Conservation (phyloP, 2,329 filamentous ascomycete genomes). For the Coniochaeta sp. region DNA sequence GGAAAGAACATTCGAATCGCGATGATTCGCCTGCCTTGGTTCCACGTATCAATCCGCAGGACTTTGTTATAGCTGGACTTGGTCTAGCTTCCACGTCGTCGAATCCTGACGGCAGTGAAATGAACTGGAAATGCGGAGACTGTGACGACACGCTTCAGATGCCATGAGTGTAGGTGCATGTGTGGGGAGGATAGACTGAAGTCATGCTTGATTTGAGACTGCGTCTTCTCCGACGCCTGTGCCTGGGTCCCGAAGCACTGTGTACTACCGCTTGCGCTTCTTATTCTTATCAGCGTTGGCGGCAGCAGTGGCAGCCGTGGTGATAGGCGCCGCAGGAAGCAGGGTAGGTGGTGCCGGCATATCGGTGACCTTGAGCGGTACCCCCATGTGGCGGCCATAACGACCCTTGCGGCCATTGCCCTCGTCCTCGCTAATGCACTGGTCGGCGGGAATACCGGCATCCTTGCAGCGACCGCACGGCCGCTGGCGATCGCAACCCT, state of each 20-base stretch:
- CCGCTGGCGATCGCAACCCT: slow-evolving; percentile 93
- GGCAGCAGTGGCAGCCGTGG: slow-evolving; percentile 21
- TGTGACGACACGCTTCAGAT: background rate
- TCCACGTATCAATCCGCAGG: background rate
- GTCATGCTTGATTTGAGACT: background rate
- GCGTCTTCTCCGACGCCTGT: too few relatives aligned
- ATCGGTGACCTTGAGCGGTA: slow-evolving; percentile 54
- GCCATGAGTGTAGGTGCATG: background rate
- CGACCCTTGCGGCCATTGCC: slow-evolving; percentile 94
- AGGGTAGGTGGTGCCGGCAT: slow-evolving; percentile 24
- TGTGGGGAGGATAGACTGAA: background rate
- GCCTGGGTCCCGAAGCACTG: background rate
- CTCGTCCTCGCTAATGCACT: slow-evolving; percentile 96
- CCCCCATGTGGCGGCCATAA: slow-evolving; percentile 69
- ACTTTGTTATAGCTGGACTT: background rate
- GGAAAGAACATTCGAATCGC: background rate
- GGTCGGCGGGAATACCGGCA: slow-evolving; percentile 85
- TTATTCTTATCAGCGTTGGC: slow-evolving; percentile 54
- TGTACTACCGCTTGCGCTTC: slow-evolving; percentile 51
- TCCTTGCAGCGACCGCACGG: slow-evolving; percentile 94
- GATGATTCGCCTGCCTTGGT: background rate
- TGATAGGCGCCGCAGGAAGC: slow-evolving; percentile 22
- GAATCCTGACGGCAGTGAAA: background rate
- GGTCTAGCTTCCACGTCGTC: background rate
- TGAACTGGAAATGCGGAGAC: background rate